Base-by-base conservation (phyloP, 805 yeast genomes). In the Starmerella powellii region DNA sequence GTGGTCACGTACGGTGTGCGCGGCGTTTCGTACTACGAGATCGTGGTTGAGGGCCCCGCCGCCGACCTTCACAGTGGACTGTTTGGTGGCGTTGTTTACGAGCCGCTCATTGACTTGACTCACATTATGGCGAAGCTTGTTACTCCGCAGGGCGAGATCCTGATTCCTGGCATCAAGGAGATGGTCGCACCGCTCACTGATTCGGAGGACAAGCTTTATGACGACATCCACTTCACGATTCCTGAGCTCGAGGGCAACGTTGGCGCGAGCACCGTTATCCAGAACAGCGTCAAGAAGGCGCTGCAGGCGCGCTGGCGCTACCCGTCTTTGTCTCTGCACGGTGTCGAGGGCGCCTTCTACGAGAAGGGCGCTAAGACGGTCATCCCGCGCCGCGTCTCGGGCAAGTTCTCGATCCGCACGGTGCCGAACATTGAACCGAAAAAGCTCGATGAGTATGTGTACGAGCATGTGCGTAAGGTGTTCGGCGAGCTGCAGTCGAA, bases 291-390 rank as follows among this genome's bases (percentile, higher is more conserved):
- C 65, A 78, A 85, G 66, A 80, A 78, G 46, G 86, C 94, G 46
- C 73, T 91, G 56, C 88, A 86, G 81, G 96, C 87, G 64, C 78
- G 98, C 73, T 91, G 99, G 99, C 80, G 99, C 72, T 86, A 71
- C 66, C 99, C 99, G 43, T 85, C 97, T 6, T 70, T 91, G 56
- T 87, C 97, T 2, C 63, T 91, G 52, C 99, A 91, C 64, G 99
- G 99, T 53, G 73, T 91, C 42, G 98, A 91, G 66, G 98, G 98
- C 50, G 99, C 97, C 5, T 91, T 91, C 63, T 78, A 80, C 37
- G 88, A 82, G 34, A 73, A 81, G 36, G 99, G 99, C 51, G 99
- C 97, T 45, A 91, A 91, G 70, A 91, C 99, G 27, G 99, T 91
- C 40, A 91, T 91, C 52, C 99, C 99, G 28, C 83, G 95, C 37